Evolutionary conservation across 2,329 filamentous ascomycete species (phyloP), one percentile per base, ranked within the genome.

Genomic region (Emmonsia crescens): DNA sequence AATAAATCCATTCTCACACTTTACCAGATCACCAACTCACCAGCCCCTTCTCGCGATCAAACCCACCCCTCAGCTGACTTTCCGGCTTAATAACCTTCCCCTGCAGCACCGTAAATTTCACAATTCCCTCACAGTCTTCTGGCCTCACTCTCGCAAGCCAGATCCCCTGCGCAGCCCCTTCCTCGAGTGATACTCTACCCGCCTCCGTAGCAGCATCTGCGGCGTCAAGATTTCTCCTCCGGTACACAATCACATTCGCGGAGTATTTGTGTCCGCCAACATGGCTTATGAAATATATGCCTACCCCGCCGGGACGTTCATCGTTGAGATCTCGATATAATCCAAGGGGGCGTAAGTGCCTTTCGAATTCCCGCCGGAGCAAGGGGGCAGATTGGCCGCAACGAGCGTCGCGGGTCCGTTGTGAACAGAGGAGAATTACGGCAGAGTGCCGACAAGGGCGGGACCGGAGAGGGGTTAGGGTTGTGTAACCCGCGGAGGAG

Each of bases 181-280:
- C 75, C 46, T 64, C 52, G 42, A 71, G 54, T 70, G 68, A 21
- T 31, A 76, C 75, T 51, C 74, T 72, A 19, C 75, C 73, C 9
- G 38, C 57, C 8, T 64, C 66, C 5, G 68, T 71, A 12, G 63
- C 60, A 29, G 38, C 59, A 61, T 40, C 31, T 5, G 27, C 27
- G 2, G 21, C 14, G 1, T 49, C 44, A 29, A 74, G 71, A 64
- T 73, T 75, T 8, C 80, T 79, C 21, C 83, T 82, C 10, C 94
- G 83, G 74, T 99, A 97, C 1, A 99, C 81, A 79, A 99, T 89
- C 68, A 97, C 85, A 70, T 99, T 99, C 33, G 94, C 94, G 55
- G 87, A 86, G 77, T 96, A 97, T 78, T 96, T 96, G 79, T 99
- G 94, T 0, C 94, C 94, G 33, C 94, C 94, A 2, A 96, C 91